Percentiles rank a stretch among this genome's conserved stretches.
Evolutionary conservation across 345 rosid species (phyloP).

Genomic region (Chamaenerion angustifolium): DNA sequence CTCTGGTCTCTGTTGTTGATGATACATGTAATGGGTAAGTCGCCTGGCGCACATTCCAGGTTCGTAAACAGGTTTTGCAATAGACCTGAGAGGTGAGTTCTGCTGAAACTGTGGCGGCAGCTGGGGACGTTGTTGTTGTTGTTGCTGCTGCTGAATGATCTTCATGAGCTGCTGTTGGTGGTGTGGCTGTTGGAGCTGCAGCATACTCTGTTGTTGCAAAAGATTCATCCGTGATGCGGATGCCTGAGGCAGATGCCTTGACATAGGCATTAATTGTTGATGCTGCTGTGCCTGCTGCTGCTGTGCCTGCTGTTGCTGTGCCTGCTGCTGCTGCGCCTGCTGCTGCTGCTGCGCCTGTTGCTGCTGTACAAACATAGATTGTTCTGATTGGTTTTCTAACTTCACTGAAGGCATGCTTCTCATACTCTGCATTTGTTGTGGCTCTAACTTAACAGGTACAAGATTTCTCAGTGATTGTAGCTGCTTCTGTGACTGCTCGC

Average conservation of each 20-base stretch:
- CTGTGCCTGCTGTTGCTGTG: no score
- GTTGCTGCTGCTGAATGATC: slow-evolving; percentile 39
- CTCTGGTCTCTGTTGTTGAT: slow-evolving; percentile 90
- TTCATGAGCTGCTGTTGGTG: slow-evolving; percentile 71
- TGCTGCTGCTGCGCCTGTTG: no score
- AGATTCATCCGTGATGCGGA: slow-evolving; percentile 56
- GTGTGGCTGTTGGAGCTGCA: slow-evolving; percentile 54
- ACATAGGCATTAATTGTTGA: slow-evolving; percentile 65
- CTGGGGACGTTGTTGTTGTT: slow-evolving; percentile 72
- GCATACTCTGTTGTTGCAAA: slow-evolving; percentile 56
- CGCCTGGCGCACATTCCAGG: slow-evolving; percentile 97
- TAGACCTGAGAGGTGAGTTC: slow-evolving; percentile 56
- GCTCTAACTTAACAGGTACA: slow-evolving; percentile 63
- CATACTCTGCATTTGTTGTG: slow-evolving; percentile 47
- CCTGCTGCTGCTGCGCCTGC: no score
- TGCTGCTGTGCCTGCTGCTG: slow-evolving; percentile 70
- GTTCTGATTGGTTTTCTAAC: slow-evolving; percentile 71
- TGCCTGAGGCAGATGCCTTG: slow-evolving; percentile 76
- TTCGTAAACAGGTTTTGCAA: slow-evolving; percentile 61
- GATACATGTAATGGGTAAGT: slow-evolving; percentile 76
- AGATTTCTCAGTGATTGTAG: slow-evolving; percentile 47
- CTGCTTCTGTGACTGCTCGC: slow-evolving; percentile 42
- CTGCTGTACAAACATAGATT: slow-evolving; percentile 62
- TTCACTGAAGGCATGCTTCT: slow-evolving; percentile 61
- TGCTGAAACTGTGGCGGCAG: slow-evolving; percentile 71